Percentiles rank a stretch among this genome's conserved stretches.
These are phyloP conservation scores for Claviceps fusiformis DNA, from an alignment of 2,329 filamentous ascomycete genomes.

Conservation along the genomic window DNA sequence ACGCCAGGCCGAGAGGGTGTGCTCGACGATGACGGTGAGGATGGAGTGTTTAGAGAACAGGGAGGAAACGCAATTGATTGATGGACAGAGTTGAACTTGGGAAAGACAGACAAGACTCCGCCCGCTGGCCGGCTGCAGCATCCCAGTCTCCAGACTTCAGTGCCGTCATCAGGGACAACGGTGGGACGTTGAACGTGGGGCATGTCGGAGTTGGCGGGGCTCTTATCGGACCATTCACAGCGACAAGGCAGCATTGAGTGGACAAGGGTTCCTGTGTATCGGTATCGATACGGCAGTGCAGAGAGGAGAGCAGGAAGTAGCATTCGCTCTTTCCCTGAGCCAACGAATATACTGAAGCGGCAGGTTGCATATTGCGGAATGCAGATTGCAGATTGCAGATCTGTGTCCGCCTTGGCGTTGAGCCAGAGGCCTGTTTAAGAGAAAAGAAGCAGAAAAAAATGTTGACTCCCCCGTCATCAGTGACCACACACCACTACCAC, in stretches of 20 bases:
- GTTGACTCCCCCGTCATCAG: background rate
- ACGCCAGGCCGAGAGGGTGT: background rate
- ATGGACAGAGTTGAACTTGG: background rate
- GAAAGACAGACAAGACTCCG: background rate
- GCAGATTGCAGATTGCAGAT: background rate
- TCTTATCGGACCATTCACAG: conserved; percentile 4
- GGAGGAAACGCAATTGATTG: background rate
- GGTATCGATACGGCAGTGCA: background rate
- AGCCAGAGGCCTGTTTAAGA: background rate
- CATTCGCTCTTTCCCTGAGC: background rate
- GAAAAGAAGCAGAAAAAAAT: background rate
- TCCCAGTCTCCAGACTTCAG: background rate
- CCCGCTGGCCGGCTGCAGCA: background rate
- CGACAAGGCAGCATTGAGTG: background rate
- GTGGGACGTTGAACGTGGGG: conserved; percentile 3
- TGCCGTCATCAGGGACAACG: background rate
- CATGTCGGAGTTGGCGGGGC: conserved; percentile 4
- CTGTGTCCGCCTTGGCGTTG: background rate
- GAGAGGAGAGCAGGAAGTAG: background rate
- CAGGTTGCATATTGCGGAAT: background rate
- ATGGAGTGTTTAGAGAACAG: background rate
- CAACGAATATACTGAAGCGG: background rate
- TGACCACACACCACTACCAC: background rate
- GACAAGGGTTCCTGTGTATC: background rate
- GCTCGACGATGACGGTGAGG: background rate